These are phyloP conservation scores for Exophiala alcalophila DNA, from an alignment of 2,329 filamentous ascomycete species.

Conservation along the genomic window DNA sequence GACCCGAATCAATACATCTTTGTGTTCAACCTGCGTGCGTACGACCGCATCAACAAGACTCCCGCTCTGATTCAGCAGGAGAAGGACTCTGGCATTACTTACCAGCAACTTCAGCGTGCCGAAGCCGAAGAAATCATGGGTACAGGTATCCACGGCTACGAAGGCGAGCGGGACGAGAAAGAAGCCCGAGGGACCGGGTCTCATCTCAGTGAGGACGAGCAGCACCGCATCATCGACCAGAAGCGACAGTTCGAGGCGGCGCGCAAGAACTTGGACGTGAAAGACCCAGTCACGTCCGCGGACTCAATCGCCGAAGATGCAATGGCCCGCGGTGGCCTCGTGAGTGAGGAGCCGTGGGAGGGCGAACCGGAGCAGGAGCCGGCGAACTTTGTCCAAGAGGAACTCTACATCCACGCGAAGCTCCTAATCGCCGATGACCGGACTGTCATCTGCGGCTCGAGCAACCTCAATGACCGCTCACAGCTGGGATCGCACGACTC, in stretches of 20 bases:
- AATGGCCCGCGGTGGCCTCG: conserved; percentile 66
- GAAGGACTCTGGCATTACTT: conserved; percentile 75
- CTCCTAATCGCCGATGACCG: conserved; percentile 77
- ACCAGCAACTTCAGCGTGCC: conserved; percentile 81
- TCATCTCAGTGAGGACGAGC: conserved; percentile 36
- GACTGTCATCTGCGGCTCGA: conserved; percentile 75
- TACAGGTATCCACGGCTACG: conserved; percentile 63
- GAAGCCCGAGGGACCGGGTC: conserved; percentile 19
- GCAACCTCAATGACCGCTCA: conserved; percentile 68
- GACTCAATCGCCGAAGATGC: conserved; percentile 73
- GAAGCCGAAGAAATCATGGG: conserved; percentile 87
- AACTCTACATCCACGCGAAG: conserved; percentile 93
- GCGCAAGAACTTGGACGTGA: conserved; percentile 41
- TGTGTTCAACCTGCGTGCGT: conserved; percentile 89
- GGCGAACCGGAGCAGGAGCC: conserved; percentile 72
- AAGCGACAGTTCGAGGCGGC: conserved; percentile 47
- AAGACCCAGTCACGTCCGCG: conserved; percentile 45
- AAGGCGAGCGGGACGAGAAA: conserved; percentile 37
- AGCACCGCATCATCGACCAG: conserved; percentile 46
- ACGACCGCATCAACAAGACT: conserved; percentile 87
- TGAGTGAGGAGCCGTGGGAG: conserved; percentile 72
- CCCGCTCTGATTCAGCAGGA: conserved; percentile 70
- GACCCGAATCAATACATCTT: conserved; percentile 67
- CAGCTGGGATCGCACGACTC: conserved; percentile 82
- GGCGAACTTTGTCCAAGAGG: conserved; percentile 78